A percentile compares a stretch with the other conserved stretches of the same genome.
These are phyloP conservation scores for Angomonas deanei DNA, from an alignment of 208 protist genomes.

Conservation along the genomic window DNA sequence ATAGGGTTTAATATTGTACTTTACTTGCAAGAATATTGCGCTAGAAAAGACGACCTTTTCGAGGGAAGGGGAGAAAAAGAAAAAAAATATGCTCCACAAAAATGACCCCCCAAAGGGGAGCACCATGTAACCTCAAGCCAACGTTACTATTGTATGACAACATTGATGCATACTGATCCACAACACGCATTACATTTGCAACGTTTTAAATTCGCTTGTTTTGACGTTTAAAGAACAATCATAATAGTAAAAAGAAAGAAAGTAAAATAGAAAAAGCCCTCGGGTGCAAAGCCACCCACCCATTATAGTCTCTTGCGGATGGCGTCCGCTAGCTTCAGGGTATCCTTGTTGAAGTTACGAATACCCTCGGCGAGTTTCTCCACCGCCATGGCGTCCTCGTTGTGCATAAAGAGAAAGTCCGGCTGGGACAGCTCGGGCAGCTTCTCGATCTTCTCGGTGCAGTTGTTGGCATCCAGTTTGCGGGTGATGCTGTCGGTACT, in stretches of 20 bases:
- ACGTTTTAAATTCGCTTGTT: no score
- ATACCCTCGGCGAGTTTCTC: constrained; percentile 97
- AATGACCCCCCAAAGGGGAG: no score
- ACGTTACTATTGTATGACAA: no score
- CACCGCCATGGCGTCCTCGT: constrained; percentile 95
- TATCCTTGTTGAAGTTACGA: constrained; percentile 93
- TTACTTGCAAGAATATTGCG: no score
- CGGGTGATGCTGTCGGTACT: constrained; percentile 26
- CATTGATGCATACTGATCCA: no score
- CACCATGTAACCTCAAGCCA: no score
- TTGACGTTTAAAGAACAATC: neutral
- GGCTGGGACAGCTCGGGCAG: constrained; percentile 60
- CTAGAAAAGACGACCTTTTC: no score
- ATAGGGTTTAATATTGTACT: no score
- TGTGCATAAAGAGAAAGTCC: constrained; percentile 78
- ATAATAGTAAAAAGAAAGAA: neutral
- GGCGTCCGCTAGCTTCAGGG: constrained; percentile 77
- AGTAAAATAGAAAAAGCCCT: neutral
- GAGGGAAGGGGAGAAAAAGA: no score
- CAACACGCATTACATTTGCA: no score
- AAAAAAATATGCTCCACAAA: no score
- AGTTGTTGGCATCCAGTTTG: constrained; percentile 56
- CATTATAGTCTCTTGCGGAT: constrained; percentile 60
- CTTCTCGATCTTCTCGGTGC: constrained; percentile 34
- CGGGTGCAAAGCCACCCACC: neutral